Conservation (phyloP, 371 early-diverging fungal genomes). For the Haplosporangium sp. region DNA sequence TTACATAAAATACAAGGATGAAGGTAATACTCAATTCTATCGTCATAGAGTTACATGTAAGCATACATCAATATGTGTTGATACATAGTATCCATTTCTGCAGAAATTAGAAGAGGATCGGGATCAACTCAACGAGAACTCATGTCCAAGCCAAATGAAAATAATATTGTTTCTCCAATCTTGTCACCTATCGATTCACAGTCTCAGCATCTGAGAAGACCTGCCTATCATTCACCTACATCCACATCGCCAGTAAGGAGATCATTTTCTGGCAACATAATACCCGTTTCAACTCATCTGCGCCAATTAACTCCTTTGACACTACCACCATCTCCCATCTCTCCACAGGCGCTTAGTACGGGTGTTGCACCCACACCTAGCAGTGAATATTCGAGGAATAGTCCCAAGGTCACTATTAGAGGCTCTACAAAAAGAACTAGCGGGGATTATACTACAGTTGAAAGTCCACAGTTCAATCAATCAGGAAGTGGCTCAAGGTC, state of each 20-base stretch:
- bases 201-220: background rate
- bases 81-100: background rate
- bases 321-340: slow-evolving; percentile 12
- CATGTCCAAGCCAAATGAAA: background rate
- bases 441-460: background rate
- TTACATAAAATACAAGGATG: background rate
- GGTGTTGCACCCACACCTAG: background rate
- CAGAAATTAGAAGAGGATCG: background rate
- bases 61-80: no score
- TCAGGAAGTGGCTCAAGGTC: background rate
- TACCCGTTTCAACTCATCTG: background rate
- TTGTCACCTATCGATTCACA: background rate
- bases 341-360: background rate
- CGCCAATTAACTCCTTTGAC: background rate
- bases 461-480: background rate
- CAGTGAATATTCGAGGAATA: background rate
- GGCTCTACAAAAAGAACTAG: background rate
- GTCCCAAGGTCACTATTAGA: background rate
- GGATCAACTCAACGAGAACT: background rate
- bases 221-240: background rate
- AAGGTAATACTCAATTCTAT: no score
- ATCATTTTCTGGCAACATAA: background rate
- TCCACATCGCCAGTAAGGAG: background rate
- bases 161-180: background rate
- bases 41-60: no score